Percentiles rank a stretch among this genome's conserved stretches.
phyloP scores from a whole-genome alignment of 805 yeast genomes.

The Kazachstania bromeliacearum region DNA sequence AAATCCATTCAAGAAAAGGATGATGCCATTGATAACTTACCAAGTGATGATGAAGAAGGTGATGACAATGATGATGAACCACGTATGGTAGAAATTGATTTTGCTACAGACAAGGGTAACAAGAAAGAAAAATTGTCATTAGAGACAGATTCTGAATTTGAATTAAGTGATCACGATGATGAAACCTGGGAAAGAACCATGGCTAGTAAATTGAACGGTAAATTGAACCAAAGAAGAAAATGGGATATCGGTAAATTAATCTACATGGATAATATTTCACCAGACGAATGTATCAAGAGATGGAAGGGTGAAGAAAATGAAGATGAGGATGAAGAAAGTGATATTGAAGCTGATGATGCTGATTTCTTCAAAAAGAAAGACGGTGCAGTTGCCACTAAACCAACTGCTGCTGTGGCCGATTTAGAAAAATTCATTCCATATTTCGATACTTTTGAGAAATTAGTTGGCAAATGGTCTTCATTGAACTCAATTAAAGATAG shows the following conservation, averaged over 20 bases:
- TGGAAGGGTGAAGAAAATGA: conserved; percentile 52
- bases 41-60: conserved; percentile 38
- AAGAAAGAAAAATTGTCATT: conserved; percentile 32
- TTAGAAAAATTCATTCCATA: conserved; percentile 28
- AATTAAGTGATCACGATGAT: conserved; percentile 30
- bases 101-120: conserved; percentile 29
- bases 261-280: conserved; percentile 68
- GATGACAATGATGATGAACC: conserved; percentile 35
- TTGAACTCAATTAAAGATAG: conserved; percentile 23
- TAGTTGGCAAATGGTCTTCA: conserved; percentile 26
- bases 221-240: conserved; percentile 36
- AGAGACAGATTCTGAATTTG: conserved; percentile 47
- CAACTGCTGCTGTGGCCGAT: conserved; percentile 15
- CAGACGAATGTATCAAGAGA: conserved; percentile 60
- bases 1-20: conserved; percentile 39
- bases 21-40: conserved; percentile 37
- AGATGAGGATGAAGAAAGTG: conserved; percentile 37
- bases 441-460: conserved; percentile 27
- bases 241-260: conserved; percentile 80
- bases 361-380: conserved; percentile 50
- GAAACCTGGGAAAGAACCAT: conserved; percentile 32
- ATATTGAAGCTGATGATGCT: conserved; percentile 34
- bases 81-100: conserved; percentile 41
- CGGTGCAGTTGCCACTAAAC: conserved; percentile 12
- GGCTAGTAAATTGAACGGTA: conserved; percentile 55